Evolutionary conservation across 1,139 yeast species (phyloP), one percentile per base, ranked within the genome.

Genomic region (Eremothecium gossypii): DNA sequence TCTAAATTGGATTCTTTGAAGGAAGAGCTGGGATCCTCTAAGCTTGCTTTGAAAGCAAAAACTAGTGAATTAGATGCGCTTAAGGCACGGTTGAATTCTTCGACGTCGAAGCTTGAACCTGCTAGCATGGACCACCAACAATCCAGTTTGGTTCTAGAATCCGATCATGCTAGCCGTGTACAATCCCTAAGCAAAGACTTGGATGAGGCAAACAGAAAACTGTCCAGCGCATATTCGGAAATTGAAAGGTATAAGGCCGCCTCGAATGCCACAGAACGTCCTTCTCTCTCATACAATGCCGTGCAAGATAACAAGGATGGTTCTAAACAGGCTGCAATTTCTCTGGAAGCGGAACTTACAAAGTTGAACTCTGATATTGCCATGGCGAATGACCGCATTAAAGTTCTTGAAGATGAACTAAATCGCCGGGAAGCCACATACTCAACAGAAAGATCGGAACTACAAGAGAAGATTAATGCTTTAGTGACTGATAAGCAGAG

Each of bases 1-100:
- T 68, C 74, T 13, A 79, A 80, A 57, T 69, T 83, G 44, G 91
- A 83, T 46, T 68, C 72, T 33, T 69, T 81, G 17, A 43, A 36
- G 28, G 39, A 41, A 35, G 83, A 81, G 45, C 57, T 77, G 31
- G 64, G 70, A 29, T 52, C 65, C 23, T 55, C 68, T 5, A 62
- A 63, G 31, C 68, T 67, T 34, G 66, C 74, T 17, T 57, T 79
- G 43, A 63, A 65, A 4, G 55, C 68, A 1, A 75, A 73, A 45
- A 64, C 66, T 33, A 63, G 63, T 10, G 55, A 68, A 9, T 64
- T 69, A 26, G 63, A 60, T 3, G 55, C 60, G 8, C 41, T 71
- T 20, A 60, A 65, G 27, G 38, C 52, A 23, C 57, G 56, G 38
- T 45, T 57, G 8, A 63, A 61, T 14, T 46, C 61, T 8, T 58